Percentiles rank a stretch among this genome's conserved stretches.
These are phyloP conservation scores for Sinapis alba DNA, from an alignment of 441 rosid species.

Conservation along the genomic window DNA sequence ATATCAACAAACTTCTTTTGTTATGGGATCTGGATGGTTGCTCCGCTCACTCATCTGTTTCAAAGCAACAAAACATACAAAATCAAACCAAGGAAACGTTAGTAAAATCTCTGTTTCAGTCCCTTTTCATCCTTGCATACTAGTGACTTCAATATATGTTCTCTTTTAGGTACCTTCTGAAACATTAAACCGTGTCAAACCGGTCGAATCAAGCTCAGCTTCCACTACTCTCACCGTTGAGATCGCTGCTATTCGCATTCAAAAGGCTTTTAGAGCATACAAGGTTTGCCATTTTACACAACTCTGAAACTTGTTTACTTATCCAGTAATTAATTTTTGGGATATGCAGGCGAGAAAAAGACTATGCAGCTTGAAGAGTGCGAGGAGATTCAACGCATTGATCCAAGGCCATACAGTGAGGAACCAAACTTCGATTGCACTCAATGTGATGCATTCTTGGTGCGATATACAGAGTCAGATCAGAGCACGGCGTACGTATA, in stretches of 20 bases:
- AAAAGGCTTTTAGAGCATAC: constrained; percentile 36
- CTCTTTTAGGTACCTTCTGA: constrained; percentile 24
- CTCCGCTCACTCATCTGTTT: constrained; percentile 32
- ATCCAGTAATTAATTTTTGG: neutral
- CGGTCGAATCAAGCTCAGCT: constrained; percentile 25
- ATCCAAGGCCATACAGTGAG: constrained; percentile 49
- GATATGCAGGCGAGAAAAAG: constrained; percentile 31
- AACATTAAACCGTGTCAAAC: constrained; percentile 32
- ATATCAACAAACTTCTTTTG: constrained; percentile 8
- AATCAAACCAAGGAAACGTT: constrained; percentile 33
- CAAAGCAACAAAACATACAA: constrained; percentile 21
- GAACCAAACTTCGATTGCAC: constrained; percentile 56
- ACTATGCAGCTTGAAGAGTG: constrained; percentile 27
- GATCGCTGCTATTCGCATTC: constrained; percentile 36
- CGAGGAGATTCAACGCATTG: constrained; percentile 34
- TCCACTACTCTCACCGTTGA: constrained; percentile 1
- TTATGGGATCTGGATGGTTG: constrained; percentile 39
- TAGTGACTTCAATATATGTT: neutral
- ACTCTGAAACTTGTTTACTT: neutral
- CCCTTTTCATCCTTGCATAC: neutral
- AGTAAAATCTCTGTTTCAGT: constrained; percentile 14
- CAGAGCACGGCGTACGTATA: constrained; percentile 56
- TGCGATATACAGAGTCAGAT: constrained; percentile 62
- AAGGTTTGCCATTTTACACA: constrained; percentile 8
- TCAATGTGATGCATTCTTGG: constrained; percentile 73